A percentile compares a stretch with the other conserved stretches of the same genome.
phyloP scores from a whole-genome alignment of 2,329 filamentous ascomycete genomes.

The Penicillium sp. region DNA sequence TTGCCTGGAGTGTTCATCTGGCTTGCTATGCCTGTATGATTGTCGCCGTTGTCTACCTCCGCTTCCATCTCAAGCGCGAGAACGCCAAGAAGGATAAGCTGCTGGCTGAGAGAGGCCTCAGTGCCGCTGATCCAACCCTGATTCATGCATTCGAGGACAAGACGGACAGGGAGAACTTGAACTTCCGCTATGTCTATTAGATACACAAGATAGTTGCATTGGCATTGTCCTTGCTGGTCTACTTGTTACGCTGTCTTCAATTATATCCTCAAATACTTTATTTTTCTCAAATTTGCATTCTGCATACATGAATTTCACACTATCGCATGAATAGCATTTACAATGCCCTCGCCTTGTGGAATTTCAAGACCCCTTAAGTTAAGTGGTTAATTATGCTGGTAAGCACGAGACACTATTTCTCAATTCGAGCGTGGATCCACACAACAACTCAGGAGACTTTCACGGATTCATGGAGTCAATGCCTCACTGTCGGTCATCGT shows the following conservation, averaged over 20 bases:
- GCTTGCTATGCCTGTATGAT: slow-evolving; percentile 65
- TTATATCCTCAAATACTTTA: not conserved
- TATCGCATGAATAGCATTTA: too few relatives aligned
- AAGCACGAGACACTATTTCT: too few relatives aligned
- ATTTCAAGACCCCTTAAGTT: not conserved
- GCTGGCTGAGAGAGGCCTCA: slow-evolving; percentile 42
- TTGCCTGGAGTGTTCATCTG: slow-evolving; percentile 67
- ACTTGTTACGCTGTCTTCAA: not conserved
- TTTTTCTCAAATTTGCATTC: not conserved
- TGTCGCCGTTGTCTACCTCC: slow-evolving; percentile 23
- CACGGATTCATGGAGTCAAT: not conserved
- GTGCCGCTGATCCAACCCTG: slow-evolving; percentile 43
- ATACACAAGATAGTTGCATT: not conserved
- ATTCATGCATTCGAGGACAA: slow-evolving; percentile 61
- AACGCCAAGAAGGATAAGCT: slow-evolving; percentile 59
- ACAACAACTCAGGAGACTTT: too few relatives aligned
- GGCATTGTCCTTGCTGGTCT: not conserved
- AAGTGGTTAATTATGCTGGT: not conserved
- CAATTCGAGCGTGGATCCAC: not conserved
- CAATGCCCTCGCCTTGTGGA: not conserved
- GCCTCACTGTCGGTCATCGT: not conserved
- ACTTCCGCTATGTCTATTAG: slow-evolving; percentile 58
- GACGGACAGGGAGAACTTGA: slow-evolving; percentile 61
- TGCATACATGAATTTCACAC: too few relatives aligned
- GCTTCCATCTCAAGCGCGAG: slow-evolving; percentile 30